These are phyloP conservation scores for Leucoagaricus sp. DNA, from an alignment of 1,284 basidiomycete genomes.

Conservation along the genomic window DNA sequence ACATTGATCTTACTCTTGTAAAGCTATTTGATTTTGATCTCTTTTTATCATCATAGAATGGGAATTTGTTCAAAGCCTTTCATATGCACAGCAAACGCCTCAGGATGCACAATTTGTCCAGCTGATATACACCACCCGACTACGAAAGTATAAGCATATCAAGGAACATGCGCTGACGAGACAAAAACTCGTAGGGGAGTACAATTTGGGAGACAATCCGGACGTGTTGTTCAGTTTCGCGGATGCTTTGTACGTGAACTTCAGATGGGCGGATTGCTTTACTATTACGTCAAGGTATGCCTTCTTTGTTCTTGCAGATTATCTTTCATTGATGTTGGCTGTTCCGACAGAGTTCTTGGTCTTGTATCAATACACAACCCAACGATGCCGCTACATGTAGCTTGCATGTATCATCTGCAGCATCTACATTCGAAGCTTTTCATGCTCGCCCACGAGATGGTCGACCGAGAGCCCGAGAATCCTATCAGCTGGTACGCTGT, in stretches of 20 bases:
- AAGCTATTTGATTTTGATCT: background rate
- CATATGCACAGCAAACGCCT: conserved; percentile 80
- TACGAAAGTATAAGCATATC: conserved; percentile 89
- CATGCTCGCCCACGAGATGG: conserved; percentile 93
- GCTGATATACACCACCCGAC: conserved; percentile 87
- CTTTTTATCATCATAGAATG: no score
- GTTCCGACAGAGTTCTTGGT: conserved; percentile 67
- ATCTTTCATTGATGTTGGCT: conserved; percentile 10
- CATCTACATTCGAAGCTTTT: conserved; percentile 92
- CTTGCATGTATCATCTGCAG: conserved; percentile 95
- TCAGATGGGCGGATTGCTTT: conserved; percentile 94
- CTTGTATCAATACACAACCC: conserved; percentile 81
- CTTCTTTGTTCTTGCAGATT: background rate
- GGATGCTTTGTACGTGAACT: conserved; percentile 85
- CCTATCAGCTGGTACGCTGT: conserved; percentile 98
- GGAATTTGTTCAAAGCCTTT: conserved; percentile 88
- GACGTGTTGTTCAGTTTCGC: conserved; percentile 93
- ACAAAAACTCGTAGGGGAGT: conserved; percentile 75
- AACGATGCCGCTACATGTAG: conserved; percentile 91
- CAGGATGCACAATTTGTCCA: conserved; percentile 90
- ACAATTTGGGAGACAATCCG: conserved; percentile 83
- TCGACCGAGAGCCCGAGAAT: conserved; percentile 90
- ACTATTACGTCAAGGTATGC: conserved; percentile 79
- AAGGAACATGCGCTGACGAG: conserved; percentile 80
- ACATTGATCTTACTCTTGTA: background rate